Conservation (phyloP, 2,329 filamentous ascomycete species). For the Colletotrichum abscissum region DNA sequence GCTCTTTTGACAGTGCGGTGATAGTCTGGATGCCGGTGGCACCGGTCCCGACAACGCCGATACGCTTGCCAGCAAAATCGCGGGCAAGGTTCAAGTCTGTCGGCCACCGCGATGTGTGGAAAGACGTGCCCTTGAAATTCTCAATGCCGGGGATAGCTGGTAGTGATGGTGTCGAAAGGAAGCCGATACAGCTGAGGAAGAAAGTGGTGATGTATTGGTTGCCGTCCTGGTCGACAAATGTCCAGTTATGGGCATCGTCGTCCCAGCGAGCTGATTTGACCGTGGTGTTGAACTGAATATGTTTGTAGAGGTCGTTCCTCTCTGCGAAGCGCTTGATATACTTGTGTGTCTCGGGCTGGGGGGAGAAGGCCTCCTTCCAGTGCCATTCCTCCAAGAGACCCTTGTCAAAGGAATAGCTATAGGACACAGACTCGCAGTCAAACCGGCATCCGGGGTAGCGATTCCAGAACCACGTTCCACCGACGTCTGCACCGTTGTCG, state of each 20-base stretch:
- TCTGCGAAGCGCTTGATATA: not conserved
- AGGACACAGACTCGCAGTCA: constrained; percentile 52
- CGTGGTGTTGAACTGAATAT: not conserved
- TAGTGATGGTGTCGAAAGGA: constrained; percentile 45
- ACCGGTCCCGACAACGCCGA: constrained; percentile 46
- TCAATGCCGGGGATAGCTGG: constrained; percentile 44
- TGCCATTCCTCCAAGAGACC: constrained; percentile 20
- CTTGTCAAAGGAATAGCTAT: constrained; percentile 16
- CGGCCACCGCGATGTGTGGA: constrained; percentile 38
- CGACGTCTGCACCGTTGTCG: constrained; percentile 55
- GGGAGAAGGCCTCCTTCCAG: constrained; percentile 22
- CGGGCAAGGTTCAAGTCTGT: constrained; percentile 18
- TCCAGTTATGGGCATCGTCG: not conserved
- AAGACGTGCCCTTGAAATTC: constrained; percentile 33
- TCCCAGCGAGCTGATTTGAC: constrained; percentile 1
- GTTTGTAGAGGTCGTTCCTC: not conserved
- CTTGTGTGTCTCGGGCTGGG: constrained; percentile 10
- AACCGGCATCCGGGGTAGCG: constrained; percentile 62
- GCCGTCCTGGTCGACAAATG: constrained; percentile 6
- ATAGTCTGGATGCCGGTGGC: constrained; percentile 48
- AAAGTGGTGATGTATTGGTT: constrained; percentile 6
- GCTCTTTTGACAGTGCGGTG: constrained; percentile 36
- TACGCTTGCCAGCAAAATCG: constrained; percentile 27
- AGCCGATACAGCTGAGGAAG: constrained; percentile 26
- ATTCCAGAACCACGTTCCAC: constrained; percentile 64